Evolutionary conservation across 495 filamentous ascomycete species (phyloP).

Genomic region (Parachaetomium inaequale): DNA sequence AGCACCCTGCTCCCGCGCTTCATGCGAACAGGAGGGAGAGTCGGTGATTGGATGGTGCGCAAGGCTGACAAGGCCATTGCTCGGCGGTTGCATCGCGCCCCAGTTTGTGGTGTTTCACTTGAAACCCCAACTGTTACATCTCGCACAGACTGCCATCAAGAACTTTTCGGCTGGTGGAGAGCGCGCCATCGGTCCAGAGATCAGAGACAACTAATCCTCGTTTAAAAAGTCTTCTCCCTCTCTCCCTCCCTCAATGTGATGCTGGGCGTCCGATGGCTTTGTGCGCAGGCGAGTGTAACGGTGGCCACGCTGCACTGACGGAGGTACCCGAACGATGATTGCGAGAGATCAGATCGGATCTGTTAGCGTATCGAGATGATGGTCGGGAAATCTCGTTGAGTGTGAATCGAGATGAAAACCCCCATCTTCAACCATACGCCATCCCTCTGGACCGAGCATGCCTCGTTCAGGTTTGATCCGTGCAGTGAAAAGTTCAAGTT

Average conservation of each 20-base stretch:
- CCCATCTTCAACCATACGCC: too few species aligned
- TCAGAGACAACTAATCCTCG: neutral
- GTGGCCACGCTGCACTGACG: neutral
- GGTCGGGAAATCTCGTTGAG: too few species aligned
- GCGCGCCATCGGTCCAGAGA: neutral
- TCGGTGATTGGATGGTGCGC: constrained; percentile 27
- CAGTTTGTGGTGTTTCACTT: constrained; percentile 37
- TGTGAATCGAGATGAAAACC: too few species aligned
- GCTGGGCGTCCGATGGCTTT: neutral
- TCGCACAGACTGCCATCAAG: constrained; percentile 13
- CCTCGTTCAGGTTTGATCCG: too few species aligned
- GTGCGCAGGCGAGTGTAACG: neutral
- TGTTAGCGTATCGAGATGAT: too few species aligned
- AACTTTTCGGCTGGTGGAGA: neutral
- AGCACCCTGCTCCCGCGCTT: constrained; percentile 22
- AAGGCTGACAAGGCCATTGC: constrained; percentile 34
- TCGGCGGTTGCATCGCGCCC: constrained; percentile 23
- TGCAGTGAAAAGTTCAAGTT: too few species aligned
- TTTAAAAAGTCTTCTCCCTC: neutral
- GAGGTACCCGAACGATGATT: too few species aligned
- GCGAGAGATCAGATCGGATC: too few species aligned
- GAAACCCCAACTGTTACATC: constrained; percentile 37
- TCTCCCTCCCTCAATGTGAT: neutral
- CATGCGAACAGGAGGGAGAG: constrained; percentile 24
- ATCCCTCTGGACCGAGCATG: too few species aligned